Percentiles rank a stretch among this genome's conserved stretches.
phyloP scores from a whole-genome alignment of 2,329 filamentous ascomycete species.

The Diaporthe humulicola region DNA sequence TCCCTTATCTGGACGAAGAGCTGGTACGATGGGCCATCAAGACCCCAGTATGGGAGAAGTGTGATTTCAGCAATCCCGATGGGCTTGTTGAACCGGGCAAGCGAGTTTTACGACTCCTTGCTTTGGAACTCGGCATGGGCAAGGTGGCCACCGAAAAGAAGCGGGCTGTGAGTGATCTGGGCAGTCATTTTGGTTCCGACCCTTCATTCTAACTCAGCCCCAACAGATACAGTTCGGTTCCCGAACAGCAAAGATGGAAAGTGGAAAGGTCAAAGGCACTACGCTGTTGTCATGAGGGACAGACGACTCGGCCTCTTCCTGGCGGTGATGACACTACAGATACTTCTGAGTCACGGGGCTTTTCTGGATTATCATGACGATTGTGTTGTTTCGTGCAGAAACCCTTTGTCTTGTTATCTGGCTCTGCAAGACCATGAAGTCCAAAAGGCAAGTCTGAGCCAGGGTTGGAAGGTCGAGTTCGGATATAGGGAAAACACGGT shows the following conservation, averaged over 20 bases:
- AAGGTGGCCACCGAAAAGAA: slow-evolving; percentile 90
- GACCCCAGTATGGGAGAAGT: slow-evolving; percentile 85
- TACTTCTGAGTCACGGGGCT: slow-evolving; percentile 75
- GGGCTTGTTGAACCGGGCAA: slow-evolving; percentile 80
- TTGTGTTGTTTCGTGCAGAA: slow-evolving; percentile 66
- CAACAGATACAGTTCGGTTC: slow-evolving; percentile 84
- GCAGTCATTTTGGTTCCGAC: not conserved
- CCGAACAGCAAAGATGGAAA: slow-evolving; percentile 86
- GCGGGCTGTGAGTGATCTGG: slow-evolving; percentile 75
- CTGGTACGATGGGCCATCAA: slow-evolving; percentile 85
- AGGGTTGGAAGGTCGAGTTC: slow-evolving; percentile 16
- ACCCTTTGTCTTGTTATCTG: slow-evolving; percentile 55
- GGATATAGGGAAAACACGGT: not conserved
- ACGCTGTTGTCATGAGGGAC: slow-evolving; percentile 63
- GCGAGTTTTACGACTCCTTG: slow-evolving; percentile 82
- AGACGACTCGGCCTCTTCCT: slow-evolving; percentile 40
- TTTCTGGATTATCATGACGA: slow-evolving; percentile 39
- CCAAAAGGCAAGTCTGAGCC: slow-evolving; percentile 56
- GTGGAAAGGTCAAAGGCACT: slow-evolving; percentile 77
- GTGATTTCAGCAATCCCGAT: slow-evolving; percentile 77
- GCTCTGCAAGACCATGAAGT: slow-evolving; percentile 49
- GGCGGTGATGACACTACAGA: slow-evolving; percentile 80
- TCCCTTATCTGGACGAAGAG: slow-evolving; percentile 90
- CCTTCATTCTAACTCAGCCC: slow-evolving; percentile 8
- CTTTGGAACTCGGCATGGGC: slow-evolving; percentile 79